A percentile compares a stretch with the other conserved stretches of the same genome.
phyloP scores from a whole-genome alignment of 441 rosid genomes.

The Brassica balearica region DNA sequence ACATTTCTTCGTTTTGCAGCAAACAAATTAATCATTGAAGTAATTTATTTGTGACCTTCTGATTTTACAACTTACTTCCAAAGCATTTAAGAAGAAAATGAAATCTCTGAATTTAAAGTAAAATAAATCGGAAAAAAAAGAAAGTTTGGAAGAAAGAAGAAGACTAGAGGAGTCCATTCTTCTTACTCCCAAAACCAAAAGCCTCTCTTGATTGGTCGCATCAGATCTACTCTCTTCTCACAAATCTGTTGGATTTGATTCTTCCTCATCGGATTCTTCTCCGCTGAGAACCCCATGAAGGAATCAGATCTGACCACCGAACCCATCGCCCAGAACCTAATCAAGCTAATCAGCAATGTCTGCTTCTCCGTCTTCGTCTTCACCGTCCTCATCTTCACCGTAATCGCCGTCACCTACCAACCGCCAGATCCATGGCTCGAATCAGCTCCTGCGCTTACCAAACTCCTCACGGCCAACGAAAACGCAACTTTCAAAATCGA shows the following conservation, averaged over 20 bases:
- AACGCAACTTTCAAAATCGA: constrained; percentile 87
- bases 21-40: too few relatives aligned
- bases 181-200: neutral
- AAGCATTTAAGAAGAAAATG: too few relatives aligned
- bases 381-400: constrained; percentile 82
- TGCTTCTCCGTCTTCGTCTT: constrained; percentile 95
- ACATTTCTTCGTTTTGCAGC: too few relatives aligned
- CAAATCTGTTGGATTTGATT: constrained; percentile 10
- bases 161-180: constrained; percentile 1
- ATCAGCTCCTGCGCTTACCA: constrained; percentile 88
- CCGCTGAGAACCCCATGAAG: constrained; percentile 58
- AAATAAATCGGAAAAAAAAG: neutral
- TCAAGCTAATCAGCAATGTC: constrained; percentile 81
- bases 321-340: constrained; percentile 84
- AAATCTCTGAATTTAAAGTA: too few relatives aligned
- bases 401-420: constrained; percentile 89
- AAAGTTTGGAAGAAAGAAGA: neutral
- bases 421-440: constrained; percentile 99
- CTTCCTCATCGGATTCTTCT: constrained; percentile 32
- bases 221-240: constrained; percentile 29
- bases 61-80: too few relatives aligned
- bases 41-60: too few relatives aligned
- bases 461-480: constrained; percentile 70
- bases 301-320: constrained; percentile 67
- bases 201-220: constrained; percentile 8